Evolutionary conservation across 768 basidiomycete genomes (phyloP), one percentile per base, ranked within the genome.

Genomic region (Fomitopsis serialis): DNA sequence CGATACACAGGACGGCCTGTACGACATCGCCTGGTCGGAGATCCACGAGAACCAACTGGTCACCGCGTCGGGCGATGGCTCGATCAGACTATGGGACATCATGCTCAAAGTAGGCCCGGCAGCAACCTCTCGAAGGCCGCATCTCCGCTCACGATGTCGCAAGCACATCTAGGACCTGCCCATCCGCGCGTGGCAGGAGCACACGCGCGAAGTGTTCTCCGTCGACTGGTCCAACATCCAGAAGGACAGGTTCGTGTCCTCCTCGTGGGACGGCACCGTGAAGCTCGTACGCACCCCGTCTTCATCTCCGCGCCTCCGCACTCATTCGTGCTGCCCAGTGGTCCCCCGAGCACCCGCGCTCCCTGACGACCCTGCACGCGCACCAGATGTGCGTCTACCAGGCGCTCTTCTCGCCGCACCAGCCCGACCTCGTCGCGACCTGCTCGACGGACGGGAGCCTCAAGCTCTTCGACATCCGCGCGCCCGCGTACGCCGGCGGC

Each of bases 171-270:
- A 98, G 93, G 88, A 92, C 61, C 80, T 87, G 50, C 95, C 96
- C 1, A 87, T 98, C 59, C 83, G 85, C 56, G 82, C 81, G 46
- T 98, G 96, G 95, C 88, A 92, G 61, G 96, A 98, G 69, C 96
- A 98, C 69, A 82, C 85, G 12, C 82, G 86, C 47, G 96, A 98
- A 67, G 92, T 94, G 7, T 94, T 91, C 73, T 88, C 87, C 11
- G 82, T 98, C 5, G 92, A 98, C 68, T 98, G 96, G 95, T 93
- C 88, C 57, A 98, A 97, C 70, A 68, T 95, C 56, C 84, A 86
- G 61, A 97, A 96, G 66, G 88, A 92, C 58, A 80, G 80, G 0
- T 95, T 97, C 66, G 81, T 78, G 9, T 93, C 93, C 11, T 80
- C 90, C 23, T 91, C 87, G 12, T 98, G 95, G 95, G 96, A 98